A percentile compares a stretch with the other conserved stretches of the same genome.
Evolutionary conservation across 2,329 filamentous ascomycete genomes (phyloP).

Genomic region (Fusarium staphyleae): DNA sequence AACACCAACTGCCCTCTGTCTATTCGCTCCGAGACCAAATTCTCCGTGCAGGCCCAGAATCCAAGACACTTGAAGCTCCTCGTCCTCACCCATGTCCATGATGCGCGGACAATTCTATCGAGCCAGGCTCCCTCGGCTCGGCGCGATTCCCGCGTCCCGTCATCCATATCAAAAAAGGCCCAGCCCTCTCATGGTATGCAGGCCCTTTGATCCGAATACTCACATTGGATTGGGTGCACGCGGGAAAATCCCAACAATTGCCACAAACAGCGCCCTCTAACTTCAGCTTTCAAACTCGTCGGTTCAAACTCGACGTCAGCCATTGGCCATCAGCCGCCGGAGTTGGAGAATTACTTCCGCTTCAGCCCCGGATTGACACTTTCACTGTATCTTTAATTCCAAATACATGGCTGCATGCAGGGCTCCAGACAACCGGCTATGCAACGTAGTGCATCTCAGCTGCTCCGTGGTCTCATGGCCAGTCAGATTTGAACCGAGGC

Average conservation of each 20-base stretch:
- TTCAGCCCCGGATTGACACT: background rate
- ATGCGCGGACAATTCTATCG: background rate
- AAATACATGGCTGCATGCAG: background rate
- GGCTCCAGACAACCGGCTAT: background rate
- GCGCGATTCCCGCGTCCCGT: slow-evolving; percentile 14
- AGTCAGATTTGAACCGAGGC: no score
- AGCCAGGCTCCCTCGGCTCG: slow-evolving; percentile 24
- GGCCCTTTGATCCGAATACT: background rate
- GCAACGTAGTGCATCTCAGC: no score
- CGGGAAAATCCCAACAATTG: slow-evolving; percentile 5
- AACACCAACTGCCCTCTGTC: no score
- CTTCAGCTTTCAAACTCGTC: background rate
- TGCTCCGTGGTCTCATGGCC: no score
- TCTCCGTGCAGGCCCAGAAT: no score
- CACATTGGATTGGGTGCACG: background rate
- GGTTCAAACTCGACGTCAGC: slow-evolving; percentile 3
- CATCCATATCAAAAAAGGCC: background rate
- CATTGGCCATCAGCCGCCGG: slow-evolving; percentile 16
- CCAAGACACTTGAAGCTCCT: slow-evolving; percentile 1
- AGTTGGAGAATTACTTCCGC: background rate
- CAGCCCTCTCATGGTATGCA: slow-evolving; percentile 20
- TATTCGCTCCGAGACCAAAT: background rate
- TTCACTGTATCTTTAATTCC: background rate
- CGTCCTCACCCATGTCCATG: slow-evolving; percentile 7
- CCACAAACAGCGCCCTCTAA: slow-evolving; percentile 11